Base-by-base conservation (phyloP, 2,329 filamentous ascomycete genomes). In the Stylonectria norvegica region DNA sequence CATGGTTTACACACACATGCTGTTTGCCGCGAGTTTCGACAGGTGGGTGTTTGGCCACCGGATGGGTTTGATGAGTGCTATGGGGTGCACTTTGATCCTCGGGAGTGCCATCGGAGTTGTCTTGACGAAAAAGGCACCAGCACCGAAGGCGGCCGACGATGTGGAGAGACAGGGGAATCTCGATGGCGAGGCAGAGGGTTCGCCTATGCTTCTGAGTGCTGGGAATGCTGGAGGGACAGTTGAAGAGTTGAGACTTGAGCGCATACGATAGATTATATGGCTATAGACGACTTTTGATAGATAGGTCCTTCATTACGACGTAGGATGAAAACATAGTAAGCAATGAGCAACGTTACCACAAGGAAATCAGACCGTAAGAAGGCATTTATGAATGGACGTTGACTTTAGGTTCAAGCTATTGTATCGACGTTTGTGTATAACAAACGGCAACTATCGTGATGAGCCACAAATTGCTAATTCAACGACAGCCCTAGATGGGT, bases 1-100 rank as follows among this genome's bases (percentile, higher is more conserved):
- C 38, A 79, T 81, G 76, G 63, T 78, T 5, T 79, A 78, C 43
- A 77, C 75, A 5, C 71, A 78, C 32, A 77, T 79, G 68, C 56
- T 79, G 25, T 79, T 78, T 50, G 75, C 75, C 1, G 71, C 69
- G 2, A 66, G 61, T 29, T 74, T 77, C 48, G 75, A 79, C 52
- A 59, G 66, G 27, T 74, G 68, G 57, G 60, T 79, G 3, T 78
- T 78, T 54, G 73, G 71, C 2, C 67, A 75, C 34, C 57, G 56
- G 15, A 77, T 78, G 72, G 65, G 68, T 11, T 53, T 69, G 42
- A 58, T 68, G 52, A 79, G 74, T 41, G 58, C 76, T 5, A 57
- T 66, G 3, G 76, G 76, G 4, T 76, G 74, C 39, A 69, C 65
- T 4, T 55, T 79, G 29, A 76, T 79, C 29, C 59, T 79, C 6